A percentile compares a stretch with the other conserved stretches of the same genome.
phyloP scores from a whole-genome alignment of 2,329 filamentous ascomycete genomes.

The Massarina eburnea region DNA sequence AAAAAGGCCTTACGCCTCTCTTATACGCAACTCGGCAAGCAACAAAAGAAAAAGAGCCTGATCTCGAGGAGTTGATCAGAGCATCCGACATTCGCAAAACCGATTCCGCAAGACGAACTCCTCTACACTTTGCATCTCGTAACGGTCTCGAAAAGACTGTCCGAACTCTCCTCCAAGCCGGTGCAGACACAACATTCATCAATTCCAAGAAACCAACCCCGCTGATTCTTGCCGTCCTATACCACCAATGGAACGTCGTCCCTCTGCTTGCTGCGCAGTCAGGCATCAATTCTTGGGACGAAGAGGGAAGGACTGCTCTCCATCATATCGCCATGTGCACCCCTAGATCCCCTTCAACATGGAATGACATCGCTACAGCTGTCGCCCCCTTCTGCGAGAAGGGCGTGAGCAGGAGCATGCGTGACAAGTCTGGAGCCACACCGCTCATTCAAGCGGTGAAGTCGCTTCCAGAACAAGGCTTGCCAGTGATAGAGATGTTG shows the following conservation, averaged over 20 bases:
- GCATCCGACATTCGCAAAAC: slow-evolving; percentile 21
- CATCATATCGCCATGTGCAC: slow-evolving; percentile 30
- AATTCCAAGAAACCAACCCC: slow-evolving; percentile 30
- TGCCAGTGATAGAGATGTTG: slow-evolving; percentile 29
- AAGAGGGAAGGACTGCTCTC: slow-evolving; percentile 33
- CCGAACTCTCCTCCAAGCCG: slow-evolving; percentile 23
- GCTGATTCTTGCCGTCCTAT: slow-evolving; percentile 30
- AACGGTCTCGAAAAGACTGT: slow-evolving; percentile 26
- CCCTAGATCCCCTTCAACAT: slow-evolving; percentile 23
- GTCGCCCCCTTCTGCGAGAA: slow-evolving; percentile 30
- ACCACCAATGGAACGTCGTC: slow-evolving; percentile 32
- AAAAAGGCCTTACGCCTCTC: slow-evolving; percentile 25
- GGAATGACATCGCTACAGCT: slow-evolving; percentile 30
- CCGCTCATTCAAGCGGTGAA: slow-evolving; percentile 37
- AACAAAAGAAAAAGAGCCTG: slow-evolving; percentile 21
- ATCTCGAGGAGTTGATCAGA: slow-evolving; percentile 27
- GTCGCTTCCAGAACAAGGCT: slow-evolving; percentile 29
- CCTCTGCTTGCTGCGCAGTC: slow-evolving; percentile 29
- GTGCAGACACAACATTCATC: slow-evolving; percentile 23
- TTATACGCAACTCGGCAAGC: slow-evolving; percentile 14
- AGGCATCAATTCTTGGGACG: slow-evolving; percentile 36
- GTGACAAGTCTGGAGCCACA: slow-evolving; percentile 35
- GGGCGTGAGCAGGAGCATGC: slow-evolving; percentile 35
- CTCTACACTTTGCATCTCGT: slow-evolving; percentile 33
- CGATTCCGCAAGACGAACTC: slow-evolving; percentile 18